phyloP scores from a whole-genome alignment of 768 basidiomycete species.

The Boletus huronensis region DNA sequence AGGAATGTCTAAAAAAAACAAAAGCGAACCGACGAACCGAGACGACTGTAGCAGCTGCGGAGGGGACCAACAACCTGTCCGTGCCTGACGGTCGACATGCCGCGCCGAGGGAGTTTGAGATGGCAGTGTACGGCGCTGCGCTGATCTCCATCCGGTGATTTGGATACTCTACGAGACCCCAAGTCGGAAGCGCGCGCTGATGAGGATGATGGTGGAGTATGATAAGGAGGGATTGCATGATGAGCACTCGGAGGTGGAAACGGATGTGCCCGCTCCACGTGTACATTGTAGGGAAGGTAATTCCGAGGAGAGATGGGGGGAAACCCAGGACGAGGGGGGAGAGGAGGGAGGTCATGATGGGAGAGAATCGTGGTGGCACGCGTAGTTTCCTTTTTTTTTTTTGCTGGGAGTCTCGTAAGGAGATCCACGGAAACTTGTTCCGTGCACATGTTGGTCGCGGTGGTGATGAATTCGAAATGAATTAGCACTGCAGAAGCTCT shows the following conservation, averaged over 20 bases:
- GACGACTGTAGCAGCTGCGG: background rate
- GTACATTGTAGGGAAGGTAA: background rate
- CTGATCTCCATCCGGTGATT: background rate
- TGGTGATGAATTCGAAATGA: constrained; percentile 9
- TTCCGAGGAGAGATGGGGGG: constrained; percentile 3
- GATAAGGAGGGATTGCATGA: too few species aligned
- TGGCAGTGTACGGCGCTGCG: background rate
- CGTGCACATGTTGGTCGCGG: constrained; percentile 4
- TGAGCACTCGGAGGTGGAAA: background rate
- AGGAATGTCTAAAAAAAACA: background rate
- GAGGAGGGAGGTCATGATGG: too few species aligned
- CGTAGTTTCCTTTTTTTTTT: background rate
- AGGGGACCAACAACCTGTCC: background rate
- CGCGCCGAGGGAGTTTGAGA: background rate
- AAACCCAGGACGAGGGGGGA: too few species aligned
- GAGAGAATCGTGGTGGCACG: background rate
- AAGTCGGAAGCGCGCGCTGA: background rate
- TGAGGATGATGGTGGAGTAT: background rate
- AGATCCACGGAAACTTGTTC: constrained; percentile 10
- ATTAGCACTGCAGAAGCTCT: constrained; percentile 4
- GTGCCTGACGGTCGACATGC: background rate
- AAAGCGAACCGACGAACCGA: background rate
- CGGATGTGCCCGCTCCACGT: constrained; percentile 1
- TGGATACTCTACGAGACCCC: background rate
- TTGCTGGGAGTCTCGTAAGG: constrained; percentile 6